Conservation (phyloP, 2,329 filamentous ascomycete species). For the Exophiala sp. region DNA sequence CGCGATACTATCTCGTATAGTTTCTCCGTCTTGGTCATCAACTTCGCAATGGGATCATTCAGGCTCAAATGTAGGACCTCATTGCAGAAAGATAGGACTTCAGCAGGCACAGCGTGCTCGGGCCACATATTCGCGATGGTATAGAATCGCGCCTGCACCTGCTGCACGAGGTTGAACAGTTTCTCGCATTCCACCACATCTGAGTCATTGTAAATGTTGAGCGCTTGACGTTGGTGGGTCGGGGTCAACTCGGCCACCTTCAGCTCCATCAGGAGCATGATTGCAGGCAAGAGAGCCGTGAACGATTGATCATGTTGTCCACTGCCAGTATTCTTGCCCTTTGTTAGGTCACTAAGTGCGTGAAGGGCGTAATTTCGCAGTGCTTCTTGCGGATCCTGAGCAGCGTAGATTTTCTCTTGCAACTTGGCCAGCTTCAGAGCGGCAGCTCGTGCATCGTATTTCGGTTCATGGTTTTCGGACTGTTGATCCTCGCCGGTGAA, state of each 20-base stretch:
- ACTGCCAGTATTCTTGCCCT: slow-evolving; percentile 29
- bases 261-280: slow-evolving; percentile 64
- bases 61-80: slow-evolving; percentile 73
- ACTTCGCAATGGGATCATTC: slow-evolving; percentile 77
- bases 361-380: slow-evolving; percentile 33
- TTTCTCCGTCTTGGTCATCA: slow-evolving; percentile 82
- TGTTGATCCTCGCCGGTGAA: slow-evolving; percentile 53
- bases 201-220: slow-evolving; percentile 86
- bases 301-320: slow-evolving; percentile 1
- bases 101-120: slow-evolving; percentile 73
- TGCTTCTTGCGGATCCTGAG: slow-evolving; percentile 30
- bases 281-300: slow-evolving; percentile 57
- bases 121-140: slow-evolving; percentile 63
- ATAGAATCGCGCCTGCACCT: slow-evolving; percentile 68
- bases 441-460: slow-evolving; percentile 49
- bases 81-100: slow-evolving; percentile 72
- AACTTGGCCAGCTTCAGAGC: slow-evolving; percentile 60
- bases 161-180: slow-evolving; percentile 65
- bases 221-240: slow-evolving; percentile 44
- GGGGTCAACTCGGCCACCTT: slow-evolving; percentile 51
- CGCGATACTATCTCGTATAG: slow-evolving; percentile 82
- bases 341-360: slow-evolving; percentile 31
- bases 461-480: slow-evolving; percentile 23
- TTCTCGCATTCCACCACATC: slow-evolving; percentile 74
- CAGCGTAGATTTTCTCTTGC: slow-evolving; percentile 50